phyloP scores from a whole-genome alignment of 2,329 filamentous ascomycete species.

The Penicillium sp. region DNA sequence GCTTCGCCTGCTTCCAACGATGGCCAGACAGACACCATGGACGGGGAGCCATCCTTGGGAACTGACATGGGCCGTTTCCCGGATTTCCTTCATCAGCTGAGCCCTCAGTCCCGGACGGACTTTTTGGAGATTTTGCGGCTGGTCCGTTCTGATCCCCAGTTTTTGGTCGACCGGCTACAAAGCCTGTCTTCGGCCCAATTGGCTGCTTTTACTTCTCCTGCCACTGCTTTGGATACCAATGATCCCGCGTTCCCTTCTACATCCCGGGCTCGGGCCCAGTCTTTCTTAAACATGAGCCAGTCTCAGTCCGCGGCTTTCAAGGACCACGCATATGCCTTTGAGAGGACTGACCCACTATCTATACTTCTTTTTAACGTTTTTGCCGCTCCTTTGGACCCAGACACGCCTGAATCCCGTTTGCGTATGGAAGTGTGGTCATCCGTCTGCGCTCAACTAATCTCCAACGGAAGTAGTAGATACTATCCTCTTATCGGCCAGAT shows the following conservation, averaged over 20 bases:
- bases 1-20: slow-evolving; percentile 32
- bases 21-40: slow-evolving; percentile 36
- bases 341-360: slow-evolving; percentile 81
- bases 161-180: slow-evolving; percentile 77
- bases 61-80: slow-evolving; percentile 34
- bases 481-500: slow-evolving; percentile 80
- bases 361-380: slow-evolving; percentile 85
- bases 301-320: slow-evolving; percentile 59
- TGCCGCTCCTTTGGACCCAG: slow-evolving; percentile 77
- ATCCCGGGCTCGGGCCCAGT: slow-evolving; percentile 45
- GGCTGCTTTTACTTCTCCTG: slow-evolving; percentile 71
- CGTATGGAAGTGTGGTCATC: slow-evolving; percentile 86
- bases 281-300: slow-evolving; percentile 34
- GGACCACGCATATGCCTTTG: slow-evolving; percentile 81
- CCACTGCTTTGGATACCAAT: slow-evolving; percentile 74
- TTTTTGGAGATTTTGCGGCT: slow-evolving; percentile 77
- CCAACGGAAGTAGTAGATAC: slow-evolving; percentile 69
- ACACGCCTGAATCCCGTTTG: slow-evolving; percentile 75
- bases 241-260: slow-evolving; percentile 78
- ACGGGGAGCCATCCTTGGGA: slow-evolving; percentile 37
- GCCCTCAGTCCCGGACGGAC: slow-evolving; percentile 68
- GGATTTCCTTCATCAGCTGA: slow-evolving; percentile 62
- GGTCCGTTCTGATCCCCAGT: slow-evolving; percentile 82
- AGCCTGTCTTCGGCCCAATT: slow-evolving; percentile 74
- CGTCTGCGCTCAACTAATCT: slow-evolving; percentile 77